Percentiles rank a stretch among this genome's conserved stretches.
Evolutionary conservation across 768 basidiomycete species (phyloP).

Genomic region (Agaricus blazei): DNA sequence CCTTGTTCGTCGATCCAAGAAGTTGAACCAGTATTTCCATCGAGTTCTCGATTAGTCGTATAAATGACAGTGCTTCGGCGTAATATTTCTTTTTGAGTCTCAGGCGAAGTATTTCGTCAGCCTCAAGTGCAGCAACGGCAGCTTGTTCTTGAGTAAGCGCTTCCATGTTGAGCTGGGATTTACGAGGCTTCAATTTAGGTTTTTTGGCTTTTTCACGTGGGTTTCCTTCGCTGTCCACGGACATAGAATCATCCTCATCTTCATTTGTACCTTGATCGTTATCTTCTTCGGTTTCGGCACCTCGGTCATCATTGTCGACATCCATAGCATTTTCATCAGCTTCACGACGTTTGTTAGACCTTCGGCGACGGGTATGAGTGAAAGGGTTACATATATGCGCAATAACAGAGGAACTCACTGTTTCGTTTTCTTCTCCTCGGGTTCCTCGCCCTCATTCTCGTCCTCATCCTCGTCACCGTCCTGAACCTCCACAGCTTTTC

Average conservation of each 20-base stretch:
- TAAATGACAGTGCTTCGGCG: constrained; percentile 80
- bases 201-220: constrained; percentile 32
- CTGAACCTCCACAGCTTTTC: constrained; percentile 50
- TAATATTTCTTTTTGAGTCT: constrained; percentile 83
- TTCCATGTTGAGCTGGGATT: constrained; percentile 64
- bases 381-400: neutral
- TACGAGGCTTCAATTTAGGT: constrained; percentile 50
- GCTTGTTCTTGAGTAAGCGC: constrained; percentile 69
- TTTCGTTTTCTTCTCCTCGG: constrained; percentile 28
- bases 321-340: constrained; percentile 32
- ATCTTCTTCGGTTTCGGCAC: constrained; percentile 34
- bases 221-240: constrained; percentile 28
- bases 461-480: constrained; percentile 33
- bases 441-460: constrained; percentile 25
- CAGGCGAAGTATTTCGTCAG: constrained; percentile 58
- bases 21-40: constrained; percentile 72
- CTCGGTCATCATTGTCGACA: constrained; percentile 27
- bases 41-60: constrained; percentile 51
- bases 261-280: constrained; percentile 25
- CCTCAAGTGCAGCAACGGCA: constrained; percentile 63
- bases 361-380: constrained; percentile 12
- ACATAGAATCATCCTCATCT: constrained; percentile 18
- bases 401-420: constrained; percentile 18
- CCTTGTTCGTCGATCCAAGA: constrained; percentile 81
- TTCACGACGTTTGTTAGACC: constrained; percentile 19